Base-by-base conservation (phyloP, 148 eudicot genomes). In the Camellia granthamiana region DNA sequence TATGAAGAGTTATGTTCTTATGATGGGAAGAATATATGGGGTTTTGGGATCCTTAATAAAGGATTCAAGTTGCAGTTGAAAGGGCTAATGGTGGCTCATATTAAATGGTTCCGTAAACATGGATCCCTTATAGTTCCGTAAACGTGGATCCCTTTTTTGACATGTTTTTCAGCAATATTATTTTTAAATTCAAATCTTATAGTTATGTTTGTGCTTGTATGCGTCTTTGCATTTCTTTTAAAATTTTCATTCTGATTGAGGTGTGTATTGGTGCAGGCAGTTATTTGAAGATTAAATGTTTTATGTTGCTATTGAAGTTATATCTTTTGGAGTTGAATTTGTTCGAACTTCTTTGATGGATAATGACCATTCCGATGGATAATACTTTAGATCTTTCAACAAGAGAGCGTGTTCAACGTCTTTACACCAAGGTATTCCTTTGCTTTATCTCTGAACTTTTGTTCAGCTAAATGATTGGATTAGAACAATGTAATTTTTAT, bases 281-380 rank as follows among this genome's bases (percentile, higher is more conserved):
- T 66, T 66, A 1, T 38, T 66, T 30, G 44, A 3, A 4, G 66
- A 42, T 15, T 59, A 59, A 42, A 59, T 38, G 77, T 82, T 88
- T 79, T 80, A 81, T 70, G 73, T 74, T 72, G 60, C 83, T 77
- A 60, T 55, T 79, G 80, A 82, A 58, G 79, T 70, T 51, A 75
- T 60, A 69, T 72, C 77, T 77, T 55, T 77, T 71, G 42, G 23
- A 43, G 80, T 83, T 74, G 75, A 69, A 59, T 76, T 46, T 77
- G 55, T 19, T 69, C 73, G 82, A 75, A 77, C 64, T 60, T 81
- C 78, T 80, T 90, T 86, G 86, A 88, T 89, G 90, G 85, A 87
- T 54, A 77, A 94, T 92, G 97, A 90, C 91, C 77, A 84, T 89
- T 84, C 90, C 78, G 78, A 92, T 92, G 98, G 94, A 88, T 86